Evolutionary conservation across 164 flowering plant genomes (phyloP).

Genomic region (Aristolochia contorta): DNA sequence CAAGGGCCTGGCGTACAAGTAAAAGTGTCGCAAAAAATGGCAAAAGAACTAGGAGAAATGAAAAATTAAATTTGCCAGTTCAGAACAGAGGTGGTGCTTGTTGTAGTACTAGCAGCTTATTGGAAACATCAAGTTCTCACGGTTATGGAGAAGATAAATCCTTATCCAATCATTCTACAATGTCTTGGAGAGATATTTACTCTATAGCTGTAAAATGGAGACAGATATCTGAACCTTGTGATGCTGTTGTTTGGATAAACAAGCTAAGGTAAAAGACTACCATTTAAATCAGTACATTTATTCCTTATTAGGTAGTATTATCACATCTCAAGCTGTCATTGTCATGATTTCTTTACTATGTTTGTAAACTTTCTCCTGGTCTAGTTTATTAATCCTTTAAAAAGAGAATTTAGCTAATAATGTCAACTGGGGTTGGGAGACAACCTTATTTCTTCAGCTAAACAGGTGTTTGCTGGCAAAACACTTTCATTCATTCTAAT

Average conservation of each 20-base stretch:
- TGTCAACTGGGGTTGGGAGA: too few relatives aligned
- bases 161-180: conserved; percentile 26
- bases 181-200: conserved; percentile 86
- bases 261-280: conserved; percentile 53
- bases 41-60: conserved; percentile 57
- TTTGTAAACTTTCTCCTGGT: too few relatives aligned
- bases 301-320: too few relatives aligned
- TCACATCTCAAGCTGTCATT: too few relatives aligned
- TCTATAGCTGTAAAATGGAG: conserved; percentile 92
- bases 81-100: conserved; percentile 92
- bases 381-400: too few relatives aligned
- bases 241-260: conserved; percentile 94
- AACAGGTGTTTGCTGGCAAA: too few relatives aligned
- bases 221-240: conserved; percentile 98
- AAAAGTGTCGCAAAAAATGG: conserved; percentile 48
- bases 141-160: conserved; percentile 47
- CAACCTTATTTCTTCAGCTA: too few relatives aligned
- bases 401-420: too few relatives aligned
- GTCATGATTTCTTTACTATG: too few relatives aligned
- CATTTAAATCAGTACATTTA: too few relatives aligned
- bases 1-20: conserved; percentile 89
- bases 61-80: conserved; percentile 39
- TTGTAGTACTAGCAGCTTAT: conserved; percentile 72
- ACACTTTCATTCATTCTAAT: too few relatives aligned
- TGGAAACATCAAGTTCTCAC: conserved; percentile 57